These are phyloP conservation scores for Eimeria necatrix DNA, from an alignment of 169 alveolate species.

Conservation along the genomic window DNA sequence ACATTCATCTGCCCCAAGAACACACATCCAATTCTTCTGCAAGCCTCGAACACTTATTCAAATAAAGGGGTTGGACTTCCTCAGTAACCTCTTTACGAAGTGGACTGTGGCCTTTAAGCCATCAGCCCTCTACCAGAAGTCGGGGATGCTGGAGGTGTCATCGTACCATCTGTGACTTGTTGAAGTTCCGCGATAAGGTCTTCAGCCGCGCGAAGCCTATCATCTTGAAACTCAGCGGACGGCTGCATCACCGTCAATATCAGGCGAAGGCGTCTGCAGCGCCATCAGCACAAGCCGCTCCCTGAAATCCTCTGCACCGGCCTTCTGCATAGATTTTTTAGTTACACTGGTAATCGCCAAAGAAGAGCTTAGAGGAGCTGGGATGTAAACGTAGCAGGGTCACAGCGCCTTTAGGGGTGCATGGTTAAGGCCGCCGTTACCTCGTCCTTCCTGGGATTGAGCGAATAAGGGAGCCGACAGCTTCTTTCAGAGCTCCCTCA, in stretches of 20 bases:
- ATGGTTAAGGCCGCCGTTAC: background rate
- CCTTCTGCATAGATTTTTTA: too few relatives aligned
- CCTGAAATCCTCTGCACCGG: too few relatives aligned
- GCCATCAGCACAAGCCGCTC: background rate
- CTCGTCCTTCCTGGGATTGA: background rate
- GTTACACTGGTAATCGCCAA: too few relatives aligned
- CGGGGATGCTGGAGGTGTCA: too few relatives aligned
- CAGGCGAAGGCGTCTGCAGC: constrained; percentile 8
- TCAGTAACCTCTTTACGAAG: too few relatives aligned
- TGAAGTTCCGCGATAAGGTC: background rate
- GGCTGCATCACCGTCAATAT: background rate
- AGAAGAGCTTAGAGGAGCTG: background rate
- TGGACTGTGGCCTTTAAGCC: too few relatives aligned
- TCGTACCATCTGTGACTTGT: background rate
- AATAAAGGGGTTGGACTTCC: background rate
- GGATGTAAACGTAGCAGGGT: background rate
- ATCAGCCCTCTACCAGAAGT: too few relatives aligned
- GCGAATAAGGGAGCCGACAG: background rate
- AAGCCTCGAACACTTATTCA: background rate
- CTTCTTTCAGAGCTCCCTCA: background rate
- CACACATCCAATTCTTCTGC: too few relatives aligned
- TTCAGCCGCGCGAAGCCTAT: background rate
- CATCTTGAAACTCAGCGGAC: background rate
- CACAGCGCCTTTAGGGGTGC: too few relatives aligned
- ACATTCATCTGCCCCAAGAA: too few relatives aligned